Base-by-base conservation (phyloP, 2,329 filamentous ascomycete species). In the Xylariaceae sp. region DNA sequence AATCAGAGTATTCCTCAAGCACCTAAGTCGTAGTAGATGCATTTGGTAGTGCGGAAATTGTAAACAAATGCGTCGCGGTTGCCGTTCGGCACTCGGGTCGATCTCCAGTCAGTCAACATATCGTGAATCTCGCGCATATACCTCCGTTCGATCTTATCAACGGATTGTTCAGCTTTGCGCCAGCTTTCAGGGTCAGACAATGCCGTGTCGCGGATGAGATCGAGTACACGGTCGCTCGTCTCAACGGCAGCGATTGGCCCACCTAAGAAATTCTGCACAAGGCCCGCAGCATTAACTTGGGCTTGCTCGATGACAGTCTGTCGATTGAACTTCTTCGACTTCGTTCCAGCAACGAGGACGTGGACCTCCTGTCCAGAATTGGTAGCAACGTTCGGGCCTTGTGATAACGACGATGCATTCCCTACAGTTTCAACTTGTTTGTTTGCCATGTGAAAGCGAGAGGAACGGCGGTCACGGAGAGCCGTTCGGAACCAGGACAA, bases 271-370 rank as follows among this genome's bases (percentile, higher is more conserved):
- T 81, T 82, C 31, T 87, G 82, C 12, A 90, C 79, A 34, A 92
- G 77, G 50, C 81, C 82, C 31, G 82, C 78, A 5, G 76, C 77
- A 57, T 75, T 78, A 51, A 66, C 68, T 70, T 83, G 83, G 55
- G 87, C 87, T 59, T 92, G 88, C 67, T 96, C 90, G 44, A 97
- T 86, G 45, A 97, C 90, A 28, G 86, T 86, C 65, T 86, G 85
- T 48, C 93, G 85, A 71, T 96, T 97, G 57, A 88, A 89, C 74
- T 97, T 97, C 72, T 96, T 97, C 69, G 86, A 90, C 62, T 87
- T 85, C 45, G 90, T 92, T 51, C 89, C 87, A 1, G 89, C 84
- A 6, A 91, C 81, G 4, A 97, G 79, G n/a, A 97, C 87, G 54
- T 88, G 86, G 42, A 97, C 91, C 50, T 93, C 88, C 60, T 88